Conservation (phyloP, 2,329 filamentous ascomycete genomes). For the Zelopaecilomyces penicillatus region DNA sequence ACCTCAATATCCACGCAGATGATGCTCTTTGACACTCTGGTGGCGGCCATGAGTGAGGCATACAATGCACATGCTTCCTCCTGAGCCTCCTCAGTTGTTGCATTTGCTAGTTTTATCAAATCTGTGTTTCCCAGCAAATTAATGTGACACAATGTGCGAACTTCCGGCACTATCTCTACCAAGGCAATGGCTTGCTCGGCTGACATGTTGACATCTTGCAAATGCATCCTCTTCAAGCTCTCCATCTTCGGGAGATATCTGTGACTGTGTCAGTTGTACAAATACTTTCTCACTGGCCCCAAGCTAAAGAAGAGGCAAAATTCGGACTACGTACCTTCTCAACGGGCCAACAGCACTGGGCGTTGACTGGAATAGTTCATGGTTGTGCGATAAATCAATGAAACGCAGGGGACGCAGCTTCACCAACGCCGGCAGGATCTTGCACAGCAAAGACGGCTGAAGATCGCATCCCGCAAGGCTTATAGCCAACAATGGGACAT, state of each 20-base stretch:
- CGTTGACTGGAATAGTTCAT: slow-evolving; percentile 62
- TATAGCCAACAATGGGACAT: slow-evolving; percentile 64
- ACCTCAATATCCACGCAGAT: slow-evolving; percentile 90
- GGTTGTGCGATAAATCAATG: slow-evolving; percentile 88
- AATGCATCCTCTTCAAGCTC: slow-evolving; percentile 72
- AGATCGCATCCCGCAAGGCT: slow-evolving; percentile 83
- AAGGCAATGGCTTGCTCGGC: slow-evolving; percentile 85
- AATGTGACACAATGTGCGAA: slow-evolving; percentile 71
- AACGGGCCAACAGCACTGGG: slow-evolving; percentile 68
- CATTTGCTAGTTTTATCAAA: slow-evolving; percentile 61
- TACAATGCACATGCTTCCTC: slow-evolving; percentile 94
- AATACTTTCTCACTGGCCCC: no score
- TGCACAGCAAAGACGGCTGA: slow-evolving; percentile 60
- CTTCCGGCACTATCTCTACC: slow-evolving; percentile 83
- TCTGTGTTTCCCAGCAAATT: slow-evolving; percentile 76
- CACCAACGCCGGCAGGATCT: slow-evolving; percentile 64
- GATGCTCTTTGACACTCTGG: slow-evolving; percentile 72
- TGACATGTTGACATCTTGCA: slow-evolving; percentile 75
- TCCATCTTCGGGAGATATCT: slow-evolving; percentile 72
- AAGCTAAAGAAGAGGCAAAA: no score
- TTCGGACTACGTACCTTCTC: slow-evolving; percentile 49
- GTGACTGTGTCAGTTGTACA: neutral
- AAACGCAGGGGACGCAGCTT: slow-evolving; percentile 70
- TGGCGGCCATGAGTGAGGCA: slow-evolving; percentile 81
- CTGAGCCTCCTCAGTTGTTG: slow-evolving; percentile 69